Percentiles rank a stretch among this genome's conserved stretches.
phyloP scores from a whole-genome alignment of 257 asterid genomes.

The Cinchona pubescens region DNA sequence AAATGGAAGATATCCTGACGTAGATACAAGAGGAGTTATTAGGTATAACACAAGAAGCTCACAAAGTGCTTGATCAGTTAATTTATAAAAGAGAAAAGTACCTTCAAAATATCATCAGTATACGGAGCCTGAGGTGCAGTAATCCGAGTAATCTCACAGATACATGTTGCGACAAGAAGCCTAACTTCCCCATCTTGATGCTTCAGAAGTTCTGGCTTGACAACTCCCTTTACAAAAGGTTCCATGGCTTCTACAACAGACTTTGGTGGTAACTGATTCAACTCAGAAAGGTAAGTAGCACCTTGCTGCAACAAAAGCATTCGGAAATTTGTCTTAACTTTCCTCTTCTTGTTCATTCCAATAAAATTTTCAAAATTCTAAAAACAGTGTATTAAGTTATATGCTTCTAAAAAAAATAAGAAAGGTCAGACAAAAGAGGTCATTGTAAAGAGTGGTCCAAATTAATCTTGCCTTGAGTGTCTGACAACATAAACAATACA shows the following conservation, averaged over 20 bases:
- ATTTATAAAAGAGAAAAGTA: constrained; percentile 20
- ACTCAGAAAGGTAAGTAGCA: constrained; percentile 66
- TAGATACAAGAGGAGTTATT: constrained; percentile 26
- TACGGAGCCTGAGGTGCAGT: constrained; percentile 98
- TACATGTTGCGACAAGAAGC: constrained; percentile 90
- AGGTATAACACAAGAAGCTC: constrained; percentile 17
- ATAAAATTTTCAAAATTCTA: background rate
- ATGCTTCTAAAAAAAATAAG: background rate
- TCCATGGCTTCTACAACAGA: constrained; percentile 71
- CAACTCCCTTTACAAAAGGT: constrained; percentile 70
- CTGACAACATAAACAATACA: background rate
- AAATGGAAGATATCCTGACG: constrained; percentile 83
- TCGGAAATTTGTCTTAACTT: background rate
- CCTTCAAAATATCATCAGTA: constrained; percentile 81
- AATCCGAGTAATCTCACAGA: constrained; percentile 93
- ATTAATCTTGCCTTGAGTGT: background rate
- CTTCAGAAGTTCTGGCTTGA: constrained; percentile 79
- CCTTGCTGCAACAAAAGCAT: constrained; percentile 69
- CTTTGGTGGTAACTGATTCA: constrained; percentile 91
- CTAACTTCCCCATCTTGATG: constrained; percentile 93
- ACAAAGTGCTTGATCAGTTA: background rate
- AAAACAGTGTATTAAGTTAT: background rate
- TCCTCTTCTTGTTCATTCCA: background rate
- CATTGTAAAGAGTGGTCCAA: background rate
- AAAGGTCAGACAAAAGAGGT: background rate